Evolutionary conservation across 345 rosid genomes (phyloP).

Genomic region (Sisymbrium altissimum): DNA sequence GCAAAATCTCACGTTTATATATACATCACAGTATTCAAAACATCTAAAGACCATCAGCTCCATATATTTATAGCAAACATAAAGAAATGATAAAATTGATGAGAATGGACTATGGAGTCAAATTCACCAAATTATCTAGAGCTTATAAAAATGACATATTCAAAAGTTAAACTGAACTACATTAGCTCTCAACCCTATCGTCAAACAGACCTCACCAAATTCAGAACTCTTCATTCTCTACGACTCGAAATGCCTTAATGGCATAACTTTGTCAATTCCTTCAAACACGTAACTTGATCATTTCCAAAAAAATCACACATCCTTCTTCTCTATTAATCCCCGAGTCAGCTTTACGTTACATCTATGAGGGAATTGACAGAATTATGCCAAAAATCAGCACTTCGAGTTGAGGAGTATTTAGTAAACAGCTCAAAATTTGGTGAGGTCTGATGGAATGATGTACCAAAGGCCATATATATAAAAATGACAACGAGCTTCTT

Average conservation of each 20-base stretch:
- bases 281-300: constrained; percentile 8
- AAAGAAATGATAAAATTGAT: background rate
- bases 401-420: constrained; percentile 1
- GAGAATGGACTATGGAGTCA: background rate
- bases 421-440: background rate
- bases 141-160: background rate
- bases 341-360: background rate
- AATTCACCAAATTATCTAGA: background rate
- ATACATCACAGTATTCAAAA: background rate
- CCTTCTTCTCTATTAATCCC: background rate
- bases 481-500: background rate
- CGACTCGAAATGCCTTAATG: background rate
- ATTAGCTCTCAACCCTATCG: background rate
- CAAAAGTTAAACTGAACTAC: background rate
- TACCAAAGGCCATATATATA: background rate
- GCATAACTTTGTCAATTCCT: constrained; percentile 15
- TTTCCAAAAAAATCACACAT: background rate
- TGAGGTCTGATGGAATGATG: background rate
- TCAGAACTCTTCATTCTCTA: background rate
- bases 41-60: background rate
- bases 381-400: constrained; percentile 8
- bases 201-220: constrained; percentile 1
- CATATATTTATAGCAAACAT: background rate
- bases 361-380: constrained; percentile 16
- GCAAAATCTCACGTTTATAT: background rate